Evolutionary conservation across 129 eudicot species (phyloP).

Genomic region (Saposhnikovia divaricata): DNA sequence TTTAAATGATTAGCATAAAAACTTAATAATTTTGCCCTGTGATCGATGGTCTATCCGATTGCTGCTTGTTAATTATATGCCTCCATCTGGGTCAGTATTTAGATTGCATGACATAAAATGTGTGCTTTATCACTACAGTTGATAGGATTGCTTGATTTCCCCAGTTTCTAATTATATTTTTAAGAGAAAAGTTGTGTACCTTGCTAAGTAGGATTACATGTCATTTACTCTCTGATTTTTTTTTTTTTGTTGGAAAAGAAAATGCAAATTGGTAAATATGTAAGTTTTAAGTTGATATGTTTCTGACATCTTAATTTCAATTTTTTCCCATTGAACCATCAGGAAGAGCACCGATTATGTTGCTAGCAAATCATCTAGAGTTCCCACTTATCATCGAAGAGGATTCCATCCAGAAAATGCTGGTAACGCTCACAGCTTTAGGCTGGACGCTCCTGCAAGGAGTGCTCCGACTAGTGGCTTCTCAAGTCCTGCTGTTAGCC

Average conservation of each 20-base stretch:
- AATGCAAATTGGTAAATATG: not conserved
- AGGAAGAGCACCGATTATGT: constrained; percentile 24
- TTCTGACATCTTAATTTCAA: not conserved
- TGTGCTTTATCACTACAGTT: too few species aligned
- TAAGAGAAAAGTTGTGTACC: not conserved
- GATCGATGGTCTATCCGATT: not conserved
- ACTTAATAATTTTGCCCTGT: not conserved
- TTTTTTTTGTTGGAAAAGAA: not conserved
- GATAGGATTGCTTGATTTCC: too few species aligned
- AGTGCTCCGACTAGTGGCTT: constrained; percentile 73
- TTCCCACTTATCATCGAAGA: constrained; percentile 49
- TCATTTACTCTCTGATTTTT: not conserved
- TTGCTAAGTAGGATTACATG: not conserved
- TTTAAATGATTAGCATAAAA: not conserved
- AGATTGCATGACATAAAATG: not conserved
- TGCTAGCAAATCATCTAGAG: constrained; percentile 24
- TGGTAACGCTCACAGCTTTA: constrained; percentile 29
- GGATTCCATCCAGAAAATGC: constrained; percentile 32
- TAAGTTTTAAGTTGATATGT: not conserved
- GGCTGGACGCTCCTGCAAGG: constrained; percentile 45
- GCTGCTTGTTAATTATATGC: not conserved
- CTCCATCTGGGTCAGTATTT: not conserved
- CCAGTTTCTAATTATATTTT: too few species aligned
- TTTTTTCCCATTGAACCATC: constrained; percentile 17
- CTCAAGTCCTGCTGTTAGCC: constrained; percentile 72